Base-by-base conservation (phyloP, 805 yeast genomes). In the Yarrowia sp. region DNA sequence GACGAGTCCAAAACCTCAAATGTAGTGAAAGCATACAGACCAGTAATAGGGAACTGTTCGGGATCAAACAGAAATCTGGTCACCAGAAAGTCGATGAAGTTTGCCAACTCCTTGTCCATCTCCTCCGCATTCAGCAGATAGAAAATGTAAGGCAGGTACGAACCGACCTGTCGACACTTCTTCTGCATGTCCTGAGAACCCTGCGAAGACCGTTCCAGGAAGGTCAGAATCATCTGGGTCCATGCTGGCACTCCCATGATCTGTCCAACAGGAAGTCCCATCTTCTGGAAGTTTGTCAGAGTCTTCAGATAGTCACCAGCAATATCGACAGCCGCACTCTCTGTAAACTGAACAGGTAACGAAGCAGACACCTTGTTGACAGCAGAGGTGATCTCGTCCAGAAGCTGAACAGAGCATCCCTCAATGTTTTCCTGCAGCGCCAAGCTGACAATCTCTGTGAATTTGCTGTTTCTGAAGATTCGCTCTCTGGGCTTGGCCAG, bases 401-500 rank as follows among this genome's bases (percentile, higher is more conserved):
- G 38, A 3, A 55, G 61, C 38, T 55, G 61, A 1, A 55, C 42
- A 8, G 45, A 39, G 38, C 61, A 55, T 10, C 41, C 43, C 38
- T 32, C 51, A 18, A 58, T 33, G 42, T 43, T 58, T 13, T 58
- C 64, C 28, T 58, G 11, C n/a, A 58, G 32, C 2, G 51, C 41
- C 11, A 33, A 8, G 13, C 43, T 36, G 15, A 58, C 64, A n/a
- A 58, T 58, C 22, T 43, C 51, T 1, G 41, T 36, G 22, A 58
- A 58, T 15, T 58, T 58, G 42, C 51, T 44, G 51, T 43, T 58
- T 43, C 51, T 43, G 51, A 33, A 43, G 51, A 60, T 41, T 43
- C 66, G 33, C 7, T 41, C 51, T 55, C 64, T 28, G 10, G 66
- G 45, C 43, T 14, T 38, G 50, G 17, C 66, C 66, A 64, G 43